Conservation (phyloP, 345 rosid genomes). For the Pugionium cornutum region DNA sequence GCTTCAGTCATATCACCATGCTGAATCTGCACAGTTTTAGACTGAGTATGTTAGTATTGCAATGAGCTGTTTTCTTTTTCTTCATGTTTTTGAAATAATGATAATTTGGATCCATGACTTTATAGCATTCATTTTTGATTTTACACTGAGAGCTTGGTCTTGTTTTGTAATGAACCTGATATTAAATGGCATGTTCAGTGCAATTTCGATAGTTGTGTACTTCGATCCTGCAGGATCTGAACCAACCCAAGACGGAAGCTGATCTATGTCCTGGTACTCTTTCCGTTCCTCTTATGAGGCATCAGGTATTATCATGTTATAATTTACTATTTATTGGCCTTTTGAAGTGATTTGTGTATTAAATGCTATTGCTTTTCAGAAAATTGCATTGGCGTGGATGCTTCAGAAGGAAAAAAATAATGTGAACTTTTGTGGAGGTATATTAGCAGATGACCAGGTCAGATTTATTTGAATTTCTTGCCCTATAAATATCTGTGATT, state of each 20-base stretch:
- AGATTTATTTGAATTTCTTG: constrained; percentile 17
- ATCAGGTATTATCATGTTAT: constrained; percentile 70
- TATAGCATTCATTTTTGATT: neutral
- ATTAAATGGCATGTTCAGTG: constrained; percentile 6
- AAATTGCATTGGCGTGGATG: constrained; percentile 98
- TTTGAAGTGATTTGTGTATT: constrained; percentile 26
- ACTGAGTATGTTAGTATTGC: constrained; percentile 13
- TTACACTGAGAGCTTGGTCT: constrained; percentile 9
- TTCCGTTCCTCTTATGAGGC: constrained; percentile 83
- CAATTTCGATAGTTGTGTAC: constrained; percentile 14
- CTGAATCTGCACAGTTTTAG: constrained; percentile 7
- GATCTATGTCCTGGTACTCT: constrained; percentile 68
- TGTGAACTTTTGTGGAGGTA: constrained; percentile 84
- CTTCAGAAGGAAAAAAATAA: constrained; percentile 87
- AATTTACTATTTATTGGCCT: constrained; percentile 25
- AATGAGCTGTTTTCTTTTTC: constrained; percentile 20
- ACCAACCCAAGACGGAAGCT: constrained; percentile 77
- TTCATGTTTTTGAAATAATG: constrained; percentile 2
- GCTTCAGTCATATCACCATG: constrained; percentile 13
- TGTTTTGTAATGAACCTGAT: constrained; percentile 9
- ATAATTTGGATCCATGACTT: constrained; percentile 4
- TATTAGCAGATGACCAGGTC: constrained; percentile 99
- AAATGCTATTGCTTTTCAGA: constrained; percentile 50
- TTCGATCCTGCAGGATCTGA: constrained; percentile 60
- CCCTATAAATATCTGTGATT: constrained; percentile 18